Base-by-base conservation (phyloP, 1,284 basidiomycete genomes). In the Bjerkandera adusta region DNA sequence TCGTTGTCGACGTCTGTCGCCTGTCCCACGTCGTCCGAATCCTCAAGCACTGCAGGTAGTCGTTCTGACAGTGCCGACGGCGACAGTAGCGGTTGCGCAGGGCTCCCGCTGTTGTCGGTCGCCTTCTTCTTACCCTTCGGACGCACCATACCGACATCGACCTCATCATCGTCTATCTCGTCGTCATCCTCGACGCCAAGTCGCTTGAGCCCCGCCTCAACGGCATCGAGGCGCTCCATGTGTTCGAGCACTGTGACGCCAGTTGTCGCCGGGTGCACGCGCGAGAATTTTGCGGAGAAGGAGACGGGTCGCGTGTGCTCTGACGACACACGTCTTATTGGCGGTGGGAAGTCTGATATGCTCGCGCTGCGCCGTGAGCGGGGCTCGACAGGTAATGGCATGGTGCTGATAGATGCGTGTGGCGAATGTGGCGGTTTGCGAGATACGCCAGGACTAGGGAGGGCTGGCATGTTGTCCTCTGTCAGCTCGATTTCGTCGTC, bases 181-280 rank as follows among this genome's bases (percentile, higher is more conserved):
- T 68, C 66, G 43, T 76, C 69, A 12, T 72, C 71, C 33, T 81
- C 81, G 21, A 77, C 71, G 2, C 78, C 81, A 12, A 89, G 72
- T 34, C 85, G 72, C 60, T 88, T 82, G 49, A 90, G 63, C 50
- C 86, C 81, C 7, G 85, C 85, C 57, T 90, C 88, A 15, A 90
- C 88, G 8, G 81, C 83, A 59, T 91, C 89, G 34, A 91, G 65
- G 29, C 85, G 79, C 59, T 91, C 88, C 57, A 91, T 73, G 56
- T 91, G 88, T 57, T 89, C 88, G 22, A 91, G 72, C 37, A 90
- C 83, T 3, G 82, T 84, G 22, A 91, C 88, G 18, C 85, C 89
- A 2, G 85, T 89, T 25, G 87, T 89, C 36, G 85, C 87, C 27
- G 86, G 86, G 60, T 89, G 86, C 21, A 90, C 80, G 40, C 81